Percentiles rank a stretch among this genome's conserved stretches.
Conservation (phyloP, 2,329 filamentous ascomycete genomes). For the Fusarium caatingaense region DNA sequence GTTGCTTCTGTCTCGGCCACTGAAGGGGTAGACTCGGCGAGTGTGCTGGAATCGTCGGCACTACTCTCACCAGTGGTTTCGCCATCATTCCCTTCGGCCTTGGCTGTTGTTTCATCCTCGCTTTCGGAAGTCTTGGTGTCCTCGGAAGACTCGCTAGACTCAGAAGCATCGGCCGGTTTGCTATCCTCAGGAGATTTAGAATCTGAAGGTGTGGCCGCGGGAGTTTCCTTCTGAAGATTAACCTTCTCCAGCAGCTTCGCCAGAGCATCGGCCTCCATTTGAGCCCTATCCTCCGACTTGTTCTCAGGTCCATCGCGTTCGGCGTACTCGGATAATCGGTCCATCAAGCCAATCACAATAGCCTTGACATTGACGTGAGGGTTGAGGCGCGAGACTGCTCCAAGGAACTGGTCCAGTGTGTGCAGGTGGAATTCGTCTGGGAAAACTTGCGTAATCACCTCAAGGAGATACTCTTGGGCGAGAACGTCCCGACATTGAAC, state of each 20-base stretch:
- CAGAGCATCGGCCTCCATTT: slow-evolving; percentile 87
- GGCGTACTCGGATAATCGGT: slow-evolving; percentile 93
- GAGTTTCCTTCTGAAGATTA: slow-evolving; percentile 70
- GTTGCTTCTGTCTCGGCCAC: slow-evolving; percentile 61
- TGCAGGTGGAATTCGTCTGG: slow-evolving; percentile 98
- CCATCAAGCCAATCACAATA: slow-evolving; percentile 98
- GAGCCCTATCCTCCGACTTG: slow-evolving; percentile 73
- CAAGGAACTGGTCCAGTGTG: slow-evolving; percentile 94
- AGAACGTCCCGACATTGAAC: slow-evolving; percentile 97
- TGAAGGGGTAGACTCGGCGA: slow-evolving; percentile 52
- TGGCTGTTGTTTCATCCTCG: slow-evolving; percentile 28
- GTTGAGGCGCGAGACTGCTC: slow-evolving; percentile 90
- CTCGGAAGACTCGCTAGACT: slow-evolving; percentile 50
- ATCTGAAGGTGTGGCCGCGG: slow-evolving; percentile 24
- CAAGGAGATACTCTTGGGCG: slow-evolving; percentile 95
- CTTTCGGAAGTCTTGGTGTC: slow-evolving; percentile 32
- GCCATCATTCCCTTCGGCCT: slow-evolving; percentile 37
- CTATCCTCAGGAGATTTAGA: slow-evolving; percentile 40
- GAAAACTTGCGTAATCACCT: slow-evolving; percentile 99
- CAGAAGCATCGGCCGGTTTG: slow-evolving; percentile 46
- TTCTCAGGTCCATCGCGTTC: slow-evolving; percentile 83
- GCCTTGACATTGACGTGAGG: slow-evolving; percentile 98
- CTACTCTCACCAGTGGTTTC: slow-evolving; percentile 37
- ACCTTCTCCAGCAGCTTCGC: slow-evolving; percentile 81
- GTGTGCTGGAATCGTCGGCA: slow-evolving; percentile 48